Evolutionary conservation across 1,284 basidiomycete species (phyloP).

Genomic region (Rhodotorula sp.): DNA sequence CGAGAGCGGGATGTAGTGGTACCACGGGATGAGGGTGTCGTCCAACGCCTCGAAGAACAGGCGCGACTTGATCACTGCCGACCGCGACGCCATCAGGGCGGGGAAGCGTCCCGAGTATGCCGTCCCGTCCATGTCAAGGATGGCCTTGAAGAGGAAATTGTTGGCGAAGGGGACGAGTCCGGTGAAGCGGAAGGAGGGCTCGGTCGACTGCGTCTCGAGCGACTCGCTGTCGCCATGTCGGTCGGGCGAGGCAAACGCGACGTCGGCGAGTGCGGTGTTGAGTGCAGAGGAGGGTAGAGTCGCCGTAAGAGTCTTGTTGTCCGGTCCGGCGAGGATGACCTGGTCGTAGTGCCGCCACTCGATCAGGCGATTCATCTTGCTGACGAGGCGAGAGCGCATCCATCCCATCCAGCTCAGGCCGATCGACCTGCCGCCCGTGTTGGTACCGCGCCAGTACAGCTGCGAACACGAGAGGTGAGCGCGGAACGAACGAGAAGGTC

Average conservation of each 20-base stretch:
- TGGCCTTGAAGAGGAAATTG: conserved; percentile 22
- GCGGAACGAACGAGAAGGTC: background rate
- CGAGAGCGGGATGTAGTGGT: conserved; percentile 28
- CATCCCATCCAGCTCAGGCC: conserved; percentile 25
- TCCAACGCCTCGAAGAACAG: conserved; percentile 21
- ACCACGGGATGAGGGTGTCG: conserved; percentile 29
- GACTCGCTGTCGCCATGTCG: conserved; percentile 16
- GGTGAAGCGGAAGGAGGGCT: conserved; percentile 29
- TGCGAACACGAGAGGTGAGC: background rate
- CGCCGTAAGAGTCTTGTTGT: background rate
- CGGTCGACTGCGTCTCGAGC: conserved; percentile 17
- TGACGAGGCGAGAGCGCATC: conserved; percentile 23
- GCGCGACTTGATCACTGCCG: conserved; percentile 22
- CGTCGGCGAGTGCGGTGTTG: conserved; percentile 18
- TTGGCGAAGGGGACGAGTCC: conserved; percentile 11
- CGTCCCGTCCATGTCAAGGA: conserved; percentile 33
- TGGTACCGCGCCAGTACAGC: conserved; percentile 33
- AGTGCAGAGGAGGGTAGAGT: conserved; percentile 9
- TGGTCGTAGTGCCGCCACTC: conserved; percentile 17
- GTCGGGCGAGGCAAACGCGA: conserved; percentile 22
- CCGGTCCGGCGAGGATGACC: conserved; percentile 10
- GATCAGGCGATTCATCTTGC: conserved; percentile 19
- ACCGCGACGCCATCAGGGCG: conserved; percentile 6
- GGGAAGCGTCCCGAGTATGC: conserved; percentile 35
- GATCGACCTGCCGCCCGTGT: conserved; percentile 28